Conservation (phyloP, 140 eudicot species). For the Ambrosia hybrid region DNA sequence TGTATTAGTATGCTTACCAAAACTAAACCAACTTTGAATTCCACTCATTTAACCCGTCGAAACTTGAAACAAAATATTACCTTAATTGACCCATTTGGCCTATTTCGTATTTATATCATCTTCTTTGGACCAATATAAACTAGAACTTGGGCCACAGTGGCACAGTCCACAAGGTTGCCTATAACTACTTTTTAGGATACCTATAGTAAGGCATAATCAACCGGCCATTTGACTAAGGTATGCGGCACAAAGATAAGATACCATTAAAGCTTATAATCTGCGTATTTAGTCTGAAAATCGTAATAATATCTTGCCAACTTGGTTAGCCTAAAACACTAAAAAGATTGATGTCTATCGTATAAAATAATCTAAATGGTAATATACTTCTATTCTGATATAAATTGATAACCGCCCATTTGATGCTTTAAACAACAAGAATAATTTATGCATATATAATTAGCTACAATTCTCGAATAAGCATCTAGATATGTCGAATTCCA, state of each 20-base stretch:
- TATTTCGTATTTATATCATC: too few species aligned
- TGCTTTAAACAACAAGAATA: slow-evolving; percentile 34
- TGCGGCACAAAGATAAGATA: slow-evolving; percentile 16
- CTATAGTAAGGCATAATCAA: slow-evolving; percentile 5
- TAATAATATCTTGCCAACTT: slow-evolving; percentile 4
- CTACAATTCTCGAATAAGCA: slow-evolving; percentile 40
- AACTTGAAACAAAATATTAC: too few species aligned
- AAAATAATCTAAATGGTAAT: slow-evolving; percentile 19
- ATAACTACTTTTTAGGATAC: slow-evolving; percentile 8
- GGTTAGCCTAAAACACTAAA: neutral
- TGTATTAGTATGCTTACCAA: neutral
- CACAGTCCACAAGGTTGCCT: slow-evolving; percentile 18
- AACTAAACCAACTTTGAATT: neutral
- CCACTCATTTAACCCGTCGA: neutral
- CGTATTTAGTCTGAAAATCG: slow-evolving; percentile 26
- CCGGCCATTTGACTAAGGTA: slow-evolving; percentile 23
- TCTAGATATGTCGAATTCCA: slow-evolving; percentile 33
- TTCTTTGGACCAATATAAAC: slow-evolving; percentile 17
- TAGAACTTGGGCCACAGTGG: slow-evolving; percentile 12
- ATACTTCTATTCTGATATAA: slow-evolving; percentile 30
- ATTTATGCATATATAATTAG: slow-evolving; percentile 29
- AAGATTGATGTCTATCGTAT: slow-evolving; percentile 21
- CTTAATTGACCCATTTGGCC: neutral
- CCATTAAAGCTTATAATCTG: slow-evolving; percentile 5
- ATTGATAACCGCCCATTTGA: slow-evolving; percentile 32